These are phyloP conservation scores for Boletus rubroflammeus DNA, from an alignment of 768 basidiomycete species.

Conservation along the genomic window DNA sequence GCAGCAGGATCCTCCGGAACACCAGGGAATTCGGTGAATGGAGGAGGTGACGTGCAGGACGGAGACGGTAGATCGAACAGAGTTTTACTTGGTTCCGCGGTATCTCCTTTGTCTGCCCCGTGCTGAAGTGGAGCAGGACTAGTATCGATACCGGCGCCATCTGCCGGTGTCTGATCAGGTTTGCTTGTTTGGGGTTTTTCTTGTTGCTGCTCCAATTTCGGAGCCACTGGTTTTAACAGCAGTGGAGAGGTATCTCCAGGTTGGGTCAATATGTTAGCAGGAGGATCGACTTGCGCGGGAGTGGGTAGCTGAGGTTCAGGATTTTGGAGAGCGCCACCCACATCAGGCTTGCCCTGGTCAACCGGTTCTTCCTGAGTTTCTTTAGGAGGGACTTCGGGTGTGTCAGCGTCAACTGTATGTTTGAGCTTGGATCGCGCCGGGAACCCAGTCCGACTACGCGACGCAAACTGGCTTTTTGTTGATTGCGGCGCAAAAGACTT, in stretches of 20 bases:
- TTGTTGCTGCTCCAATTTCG: not conserved
- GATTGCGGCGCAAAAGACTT: conserved; percentile 7
- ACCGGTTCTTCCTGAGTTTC: not conserved
- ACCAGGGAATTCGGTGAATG: conserved; percentile 23
- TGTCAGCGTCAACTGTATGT: not conserved
- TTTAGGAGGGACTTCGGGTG: conserved; percentile 6
- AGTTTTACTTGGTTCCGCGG: not conserved
- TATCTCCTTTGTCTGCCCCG: not conserved
- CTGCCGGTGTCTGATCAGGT: not conserved
- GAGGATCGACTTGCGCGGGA: conserved; percentile 26
- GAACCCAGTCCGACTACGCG: conserved; percentile 3
- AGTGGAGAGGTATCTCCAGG: conserved; percentile 2
- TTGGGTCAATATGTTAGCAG: conserved; percentile 12
- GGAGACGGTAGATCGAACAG: conserved; percentile 10
- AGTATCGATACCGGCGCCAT: conserved; percentile 11
- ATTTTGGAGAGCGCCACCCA: not conserved
- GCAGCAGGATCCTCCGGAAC: not conserved
- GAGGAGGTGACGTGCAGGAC: conserved; percentile 24
- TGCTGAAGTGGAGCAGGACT: not conserved
- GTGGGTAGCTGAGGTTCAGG: conserved; percentile 15
- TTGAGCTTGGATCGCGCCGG: conserved; percentile 2
- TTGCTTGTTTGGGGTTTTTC: not conserved
- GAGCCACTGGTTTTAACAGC: not conserved
- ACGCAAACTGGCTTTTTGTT: not conserved
- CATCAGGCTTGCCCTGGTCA: conserved; percentile 4